A percentile compares a stretch with the other conserved stretches of the same genome.
Conservation (phyloP, 768 basidiomycete genomes). For the Lenzites betulinus region DNA sequence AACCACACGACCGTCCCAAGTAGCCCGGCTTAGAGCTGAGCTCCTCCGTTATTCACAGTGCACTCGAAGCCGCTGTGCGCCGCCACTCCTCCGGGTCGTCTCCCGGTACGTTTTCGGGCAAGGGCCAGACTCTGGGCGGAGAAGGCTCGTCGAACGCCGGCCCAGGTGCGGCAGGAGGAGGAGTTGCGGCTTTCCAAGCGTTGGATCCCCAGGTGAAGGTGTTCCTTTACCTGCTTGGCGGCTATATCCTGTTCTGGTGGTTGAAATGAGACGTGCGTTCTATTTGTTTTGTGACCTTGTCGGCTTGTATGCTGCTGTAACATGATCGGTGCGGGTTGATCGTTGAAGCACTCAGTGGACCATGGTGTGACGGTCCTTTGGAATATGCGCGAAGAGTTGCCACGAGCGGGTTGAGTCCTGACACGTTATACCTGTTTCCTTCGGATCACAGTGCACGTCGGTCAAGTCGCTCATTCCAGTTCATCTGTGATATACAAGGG, state of each 20-base stretch:
- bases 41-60: constrained; percentile 41
- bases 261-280: constrained; percentile 23
- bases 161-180: constrained; percentile 34
- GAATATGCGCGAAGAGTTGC: too few species aligned
- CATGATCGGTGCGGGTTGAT: not conserved
- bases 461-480: too few species aligned
- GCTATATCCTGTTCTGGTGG: constrained; percentile 61
- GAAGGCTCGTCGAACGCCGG: constrained; percentile 41
- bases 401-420: too few species aligned
- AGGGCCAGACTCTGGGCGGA: constrained; percentile 68
- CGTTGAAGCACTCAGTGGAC: too few species aligned
- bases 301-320: not conserved
- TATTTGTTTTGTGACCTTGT: too few species aligned
- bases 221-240: constrained; percentile 59
- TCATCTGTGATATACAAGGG: too few species aligned
- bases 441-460: too few species aligned
- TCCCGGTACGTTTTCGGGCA: constrained; percentile 60
- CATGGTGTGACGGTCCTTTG: too few species aligned
- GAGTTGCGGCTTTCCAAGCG: constrained; percentile 43
- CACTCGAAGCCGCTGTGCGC: constrained; percentile 57
- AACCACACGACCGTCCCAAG: too few species aligned
- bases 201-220: constrained; percentile 71
- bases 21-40: not conserved
- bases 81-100: constrained; percentile 50
- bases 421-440: not conserved